Evolutionary conservation across 2,329 filamentous ascomycete species (phyloP).

Genomic region (Phoma sp.): DNA sequence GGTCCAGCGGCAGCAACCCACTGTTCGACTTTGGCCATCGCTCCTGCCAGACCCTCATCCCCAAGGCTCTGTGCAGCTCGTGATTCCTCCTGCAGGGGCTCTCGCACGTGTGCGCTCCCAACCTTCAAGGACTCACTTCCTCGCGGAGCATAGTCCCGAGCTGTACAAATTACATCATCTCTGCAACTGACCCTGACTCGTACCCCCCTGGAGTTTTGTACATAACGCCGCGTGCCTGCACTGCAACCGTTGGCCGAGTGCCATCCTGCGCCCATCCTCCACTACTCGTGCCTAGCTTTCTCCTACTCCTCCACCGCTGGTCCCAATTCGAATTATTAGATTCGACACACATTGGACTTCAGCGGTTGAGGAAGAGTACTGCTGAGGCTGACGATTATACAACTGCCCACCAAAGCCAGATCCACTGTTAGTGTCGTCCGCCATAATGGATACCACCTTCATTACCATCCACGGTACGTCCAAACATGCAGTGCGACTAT

Average conservation of each 20-base stretch:
- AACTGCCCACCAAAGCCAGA: not conserved
- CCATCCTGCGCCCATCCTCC: conserved; percentile 27
- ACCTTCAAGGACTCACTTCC: not conserved
- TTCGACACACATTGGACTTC: conserved; percentile 38
- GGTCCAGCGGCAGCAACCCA: not conserved
- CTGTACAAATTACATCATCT: conserved; percentile 14
- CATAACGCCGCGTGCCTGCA: conserved; percentile 16
- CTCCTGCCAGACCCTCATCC: not conserved
- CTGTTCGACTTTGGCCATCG: conserved; percentile 6
- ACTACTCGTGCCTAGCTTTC: conserved; percentile 22
- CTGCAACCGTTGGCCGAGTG: conserved; percentile 18
- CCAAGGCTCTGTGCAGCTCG: not conserved
- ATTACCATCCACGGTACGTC: conserved; percentile 85
- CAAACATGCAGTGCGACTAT: conserved; percentile 1
- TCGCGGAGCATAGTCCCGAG: not conserved
- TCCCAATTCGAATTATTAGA: conserved; percentile 47
- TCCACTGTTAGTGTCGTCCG: not conserved
- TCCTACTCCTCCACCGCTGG: conserved; percentile 27
- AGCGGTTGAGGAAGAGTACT: conserved; percentile 26
- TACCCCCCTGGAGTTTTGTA: conserved; percentile 3
- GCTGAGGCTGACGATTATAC: not conserved
- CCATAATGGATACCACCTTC: conserved; percentile 75
- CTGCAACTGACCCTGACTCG: conserved; percentile 12
- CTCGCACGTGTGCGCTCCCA: conserved; percentile 4
- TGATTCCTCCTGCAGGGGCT: conserved; percentile 6